Evolutionary conservation across 257 asterid genomes (phyloP).

Genomic region (Solanum gandarillasii): DNA sequence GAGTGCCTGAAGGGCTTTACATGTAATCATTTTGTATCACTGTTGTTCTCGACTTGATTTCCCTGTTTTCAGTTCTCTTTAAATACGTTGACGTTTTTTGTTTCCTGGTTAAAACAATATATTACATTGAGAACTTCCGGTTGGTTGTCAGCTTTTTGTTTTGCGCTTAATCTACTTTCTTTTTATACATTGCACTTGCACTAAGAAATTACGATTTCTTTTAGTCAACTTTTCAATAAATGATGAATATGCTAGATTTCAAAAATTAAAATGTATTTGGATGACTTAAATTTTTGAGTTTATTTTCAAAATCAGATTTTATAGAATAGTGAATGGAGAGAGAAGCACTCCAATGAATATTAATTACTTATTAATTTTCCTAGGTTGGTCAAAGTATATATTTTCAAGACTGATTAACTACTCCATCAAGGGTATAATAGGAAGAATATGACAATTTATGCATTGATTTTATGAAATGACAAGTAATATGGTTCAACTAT

Average conservation of each 20-base stretch:
- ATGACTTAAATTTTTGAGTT: background rate
- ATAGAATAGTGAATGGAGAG: background rate
- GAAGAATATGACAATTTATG: too few species aligned
- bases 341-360: background rate
- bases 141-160: background rate
- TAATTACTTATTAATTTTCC: too few species aligned
- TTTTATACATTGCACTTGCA: too few species aligned
- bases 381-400: background rate
- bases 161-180: background rate
- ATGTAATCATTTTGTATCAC: slow-evolving; percentile 16
- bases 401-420: too few species aligned
- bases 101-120: background rate
- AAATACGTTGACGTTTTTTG: background rate
- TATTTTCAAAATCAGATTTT: too few species aligned
- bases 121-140: background rate
- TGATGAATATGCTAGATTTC: background rate
- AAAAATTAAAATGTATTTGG: background rate
- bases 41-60: background rate
- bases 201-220: background rate
- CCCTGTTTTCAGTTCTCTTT: background rate
- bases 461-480: background rate
- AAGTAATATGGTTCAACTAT: too few species aligned
- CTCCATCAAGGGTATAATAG: background rate
- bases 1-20: slow-evolving; percentile 50
- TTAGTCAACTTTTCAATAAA: background rate